These are phyloP conservation scores for Saturnispora serradocipensis DNA, from an alignment of 805 yeast species.

Conservation along the genomic window DNA sequence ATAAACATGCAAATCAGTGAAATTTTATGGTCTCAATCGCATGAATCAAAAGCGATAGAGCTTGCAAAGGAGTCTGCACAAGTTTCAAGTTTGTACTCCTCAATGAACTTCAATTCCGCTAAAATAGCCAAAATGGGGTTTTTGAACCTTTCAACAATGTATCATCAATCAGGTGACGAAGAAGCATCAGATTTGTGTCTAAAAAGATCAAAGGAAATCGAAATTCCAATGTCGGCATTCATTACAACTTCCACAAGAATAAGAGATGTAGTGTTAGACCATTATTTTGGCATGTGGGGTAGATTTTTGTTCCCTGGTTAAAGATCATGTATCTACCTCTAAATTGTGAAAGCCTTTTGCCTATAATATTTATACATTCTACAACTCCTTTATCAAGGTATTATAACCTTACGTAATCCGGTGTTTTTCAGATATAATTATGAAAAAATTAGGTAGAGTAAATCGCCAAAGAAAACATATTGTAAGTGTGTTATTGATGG, in stretches of 20 bases:
- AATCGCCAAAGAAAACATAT: background rate
- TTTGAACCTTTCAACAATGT: constrained; percentile 29
- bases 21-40: constrained; percentile 30
- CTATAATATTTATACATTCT: background rate
- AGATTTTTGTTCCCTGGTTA: constrained; percentile 25
- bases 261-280: constrained; percentile 25
- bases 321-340: background rate
- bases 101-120: constrained; percentile 29
- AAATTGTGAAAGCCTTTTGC: background rate
- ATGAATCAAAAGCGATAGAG: constrained; percentile 29
- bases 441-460: background rate
- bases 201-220: constrained; percentile 20
- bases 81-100: constrained; percentile 24
- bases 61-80: constrained; percentile 33
- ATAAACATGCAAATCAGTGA: constrained; percentile 36
- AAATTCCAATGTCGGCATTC: constrained; percentile 26
- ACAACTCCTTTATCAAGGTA: background rate
- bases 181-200: constrained; percentile 22
- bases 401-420: background rate
- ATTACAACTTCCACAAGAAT: constrained; percentile 15
- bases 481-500: background rate
- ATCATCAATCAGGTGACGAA: constrained; percentile 21
- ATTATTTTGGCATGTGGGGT: constrained; percentile 31
- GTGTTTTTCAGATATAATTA: background rate
- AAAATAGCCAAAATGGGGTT: constrained; percentile 31